Base-by-base conservation (phyloP, 2,329 filamentous ascomycete genomes). In the Torrubiella hemipterigena region DNA sequence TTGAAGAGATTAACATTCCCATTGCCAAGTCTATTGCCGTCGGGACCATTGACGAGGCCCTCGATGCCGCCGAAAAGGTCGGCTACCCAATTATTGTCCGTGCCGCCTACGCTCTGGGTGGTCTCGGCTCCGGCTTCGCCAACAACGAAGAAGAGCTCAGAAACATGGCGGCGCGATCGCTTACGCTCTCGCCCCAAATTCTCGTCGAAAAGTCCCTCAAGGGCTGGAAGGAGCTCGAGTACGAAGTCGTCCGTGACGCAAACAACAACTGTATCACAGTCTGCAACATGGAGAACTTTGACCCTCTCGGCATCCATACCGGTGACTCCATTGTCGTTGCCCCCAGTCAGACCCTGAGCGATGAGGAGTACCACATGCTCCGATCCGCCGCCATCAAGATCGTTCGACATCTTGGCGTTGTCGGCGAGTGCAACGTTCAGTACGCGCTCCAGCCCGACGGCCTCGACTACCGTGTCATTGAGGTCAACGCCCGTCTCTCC, bases 281-380 rank as follows among this genome's bases (percentile, higher is more conserved):
- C 46, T 96, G 89, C 70, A 96, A 59, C 49, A 59, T 59, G 56
- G 56, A 59, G 44, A 96, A 96, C 70, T 96, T 96, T 49, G 91
- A 96, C 52, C 91, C 91, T 42, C 75, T 98, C 22, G 91, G 91
- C 50, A 93, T 94, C 34, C 91, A 98, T 61, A 98, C 91, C 28
- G 91, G 91, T 63, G 91, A 98, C 67, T 95, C 87, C 48, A 98
- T 98, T 48, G 91, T 98, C 40, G 89, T 96, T 38, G 91, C 91
- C 24, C 91, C 91, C 30, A 91, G 82, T 62, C 91, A 98, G 64
- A 98, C 91, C 16, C 68, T 98, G 50, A 93, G 83, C 50, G 91
- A 98, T 48, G 91, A 96, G 66, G 91, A 98, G 60, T 98, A 96
- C 58, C 87, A 98, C 67, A 96, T 98, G 91, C 83, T 98, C 46